Conservation (phyloP, 2,329 filamentous ascomycete species). For the Bipolaris bicolor region DNA sequence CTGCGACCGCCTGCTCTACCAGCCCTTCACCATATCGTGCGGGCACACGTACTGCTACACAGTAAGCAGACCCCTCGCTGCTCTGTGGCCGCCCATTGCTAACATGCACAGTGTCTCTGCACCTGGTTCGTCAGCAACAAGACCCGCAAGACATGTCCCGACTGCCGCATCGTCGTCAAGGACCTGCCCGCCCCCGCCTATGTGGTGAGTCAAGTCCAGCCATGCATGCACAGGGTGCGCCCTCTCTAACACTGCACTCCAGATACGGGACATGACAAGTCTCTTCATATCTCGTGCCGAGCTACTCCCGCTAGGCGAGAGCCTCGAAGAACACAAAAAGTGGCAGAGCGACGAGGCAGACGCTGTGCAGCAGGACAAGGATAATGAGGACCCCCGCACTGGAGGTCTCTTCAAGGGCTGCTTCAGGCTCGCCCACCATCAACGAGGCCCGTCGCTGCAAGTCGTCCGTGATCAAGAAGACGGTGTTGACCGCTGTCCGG, state of each 20-base stretch:
- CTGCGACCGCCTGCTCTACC: constrained; percentile 71
- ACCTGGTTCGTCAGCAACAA: constrained; percentile 62
- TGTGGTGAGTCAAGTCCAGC: constrained; percentile 55
- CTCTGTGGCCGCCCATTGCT: constrained; percentile 25
- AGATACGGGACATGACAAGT: constrained; percentile 69
- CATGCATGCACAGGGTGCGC: neutral
- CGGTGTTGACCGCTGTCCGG: constrained; percentile 66
- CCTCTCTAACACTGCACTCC: constrained; percentile 9
- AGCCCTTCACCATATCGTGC: constrained; percentile 71
- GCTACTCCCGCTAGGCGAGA: constrained; percentile 68
- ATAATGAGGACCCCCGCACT: constrained; percentile 54
- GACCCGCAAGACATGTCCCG: constrained; percentile 69
- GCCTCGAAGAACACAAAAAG: constrained; percentile 64
- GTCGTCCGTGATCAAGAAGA: constrained; percentile 64
- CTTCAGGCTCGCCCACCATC: constrained; percentile 52
- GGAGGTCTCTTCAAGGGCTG: constrained; percentile 69
- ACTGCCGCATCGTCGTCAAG: constrained; percentile 66
- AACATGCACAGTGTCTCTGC: constrained; percentile 58
- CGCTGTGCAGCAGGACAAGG: constrained; percentile 65
- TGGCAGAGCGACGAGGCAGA: constrained; percentile 66
- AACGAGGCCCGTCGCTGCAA: constrained; percentile 36
- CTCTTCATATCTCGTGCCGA: constrained; percentile 66
- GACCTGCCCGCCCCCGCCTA: constrained; percentile 69
- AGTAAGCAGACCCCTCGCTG: constrained; percentile 48
- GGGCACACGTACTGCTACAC: constrained; percentile 77